Percentiles rank a stretch among this genome's conserved stretches.
Conservation (phyloP, 129 eudicot genomes). For the Heracleum sosnowskyi region DNA sequence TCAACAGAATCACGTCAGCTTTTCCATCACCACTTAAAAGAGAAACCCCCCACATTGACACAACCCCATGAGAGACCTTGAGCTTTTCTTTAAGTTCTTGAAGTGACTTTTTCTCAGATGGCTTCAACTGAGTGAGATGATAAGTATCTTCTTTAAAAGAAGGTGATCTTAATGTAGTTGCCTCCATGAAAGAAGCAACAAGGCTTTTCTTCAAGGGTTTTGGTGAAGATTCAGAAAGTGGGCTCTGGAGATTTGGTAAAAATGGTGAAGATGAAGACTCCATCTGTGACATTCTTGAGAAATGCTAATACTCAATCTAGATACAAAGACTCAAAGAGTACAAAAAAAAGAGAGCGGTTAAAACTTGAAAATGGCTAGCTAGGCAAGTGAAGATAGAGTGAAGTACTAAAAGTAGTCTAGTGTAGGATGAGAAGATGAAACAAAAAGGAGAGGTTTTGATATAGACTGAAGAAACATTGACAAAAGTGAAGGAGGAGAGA, state of each 20-base stretch:
- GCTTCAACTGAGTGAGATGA: conserved; percentile 58
- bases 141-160: conserved; percentile 93
- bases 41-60: conserved; percentile 80
- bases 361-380: background rate
- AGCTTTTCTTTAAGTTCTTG: conserved; percentile 57
- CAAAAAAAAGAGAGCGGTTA: background rate
- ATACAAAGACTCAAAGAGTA: background rate
- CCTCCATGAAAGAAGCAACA: conserved; percentile 46
- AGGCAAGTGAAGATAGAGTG: too few relatives aligned
- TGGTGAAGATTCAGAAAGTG: conserved; percentile 20
- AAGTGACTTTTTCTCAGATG: conserved; percentile 58
- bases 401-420: background rate
- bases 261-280: conserved; percentile 29
- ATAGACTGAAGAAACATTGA: background rate
- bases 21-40: conserved; percentile 37
- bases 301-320: background rate
- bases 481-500: background rate
- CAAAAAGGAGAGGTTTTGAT: background rate
- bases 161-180: conserved; percentile 50
- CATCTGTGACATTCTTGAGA: conserved; percentile 16
- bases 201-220: conserved; percentile 40
- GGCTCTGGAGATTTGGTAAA: background rate
- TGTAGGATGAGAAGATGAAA: background rate
- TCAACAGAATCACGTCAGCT: conserved; percentile 69
- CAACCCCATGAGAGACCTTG: conserved; percentile 20